These are phyloP conservation scores for Termitomyces sp. DNA, from an alignment of 768 basidiomycete genomes.

Conservation along the genomic window DNA sequence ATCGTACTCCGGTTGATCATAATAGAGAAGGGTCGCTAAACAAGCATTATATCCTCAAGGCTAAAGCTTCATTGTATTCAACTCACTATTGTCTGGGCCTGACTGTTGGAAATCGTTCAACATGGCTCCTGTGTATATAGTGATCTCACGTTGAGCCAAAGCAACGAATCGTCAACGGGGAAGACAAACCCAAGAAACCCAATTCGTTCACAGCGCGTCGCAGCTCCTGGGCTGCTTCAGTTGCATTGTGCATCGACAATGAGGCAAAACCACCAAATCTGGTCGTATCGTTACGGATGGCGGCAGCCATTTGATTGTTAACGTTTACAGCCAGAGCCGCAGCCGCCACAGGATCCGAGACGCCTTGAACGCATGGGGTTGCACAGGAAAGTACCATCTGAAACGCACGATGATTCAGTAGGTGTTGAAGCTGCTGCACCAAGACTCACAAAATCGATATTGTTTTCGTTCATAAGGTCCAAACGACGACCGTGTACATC, in stretches of 20 bases:
- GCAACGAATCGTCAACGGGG: background rate
- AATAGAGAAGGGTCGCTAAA: conserved; percentile 30
- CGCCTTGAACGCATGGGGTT: conserved; percentile 32
- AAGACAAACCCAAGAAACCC: conserved; percentile 31
- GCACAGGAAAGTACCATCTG: conserved; percentile 37
- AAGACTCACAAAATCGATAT: conserved; percentile 30
- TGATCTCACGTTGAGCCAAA: background rate
- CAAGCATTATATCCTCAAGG: background rate
- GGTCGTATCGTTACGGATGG: conserved; percentile 32
- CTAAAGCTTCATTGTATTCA: background rate
- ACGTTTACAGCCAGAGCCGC: conserved; percentile 29
- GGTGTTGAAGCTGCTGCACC: background rate
- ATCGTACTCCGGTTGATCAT: conserved; percentile 34
- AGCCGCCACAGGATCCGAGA: conserved; percentile 29
- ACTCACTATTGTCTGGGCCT: conserved; percentile 31
- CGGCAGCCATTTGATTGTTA: conserved; percentile 31
- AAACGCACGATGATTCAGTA: background rate
- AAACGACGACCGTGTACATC: conserved; percentile 36
- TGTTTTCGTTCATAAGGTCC: conserved; percentile 29
- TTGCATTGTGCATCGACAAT: conserved; percentile 40
- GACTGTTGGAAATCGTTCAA: conserved; percentile 42
- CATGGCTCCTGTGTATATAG: conserved; percentile 24
- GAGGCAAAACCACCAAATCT: conserved; percentile 39
- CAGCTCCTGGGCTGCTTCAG: conserved; percentile 33
- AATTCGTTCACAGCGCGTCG: conserved; percentile 33